Percentiles rank a stretch among this genome's conserved stretches.
These are phyloP conservation scores for Aspergillus novofumigatus DNA, from an alignment of 2,329 filamentous ascomycete species.

Conservation along the genomic window DNA sequence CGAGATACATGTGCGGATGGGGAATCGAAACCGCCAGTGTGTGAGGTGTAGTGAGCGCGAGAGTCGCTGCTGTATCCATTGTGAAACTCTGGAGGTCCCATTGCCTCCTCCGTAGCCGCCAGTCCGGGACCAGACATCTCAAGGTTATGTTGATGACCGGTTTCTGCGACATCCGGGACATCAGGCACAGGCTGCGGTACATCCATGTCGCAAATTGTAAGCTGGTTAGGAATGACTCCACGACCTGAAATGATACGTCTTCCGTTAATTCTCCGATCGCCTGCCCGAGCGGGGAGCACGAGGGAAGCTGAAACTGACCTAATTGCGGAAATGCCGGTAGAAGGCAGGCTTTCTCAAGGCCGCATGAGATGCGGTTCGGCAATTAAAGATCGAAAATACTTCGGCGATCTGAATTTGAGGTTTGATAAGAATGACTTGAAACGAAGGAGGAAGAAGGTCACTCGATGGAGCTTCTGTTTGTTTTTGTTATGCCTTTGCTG, in stretches of 20 bases:
- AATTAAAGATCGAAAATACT: constrained; percentile 1
- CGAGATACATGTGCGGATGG: constrained; percentile 35
- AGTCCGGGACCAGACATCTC: constrained; percentile 19
- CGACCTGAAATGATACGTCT: neutral
- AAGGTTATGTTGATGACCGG: constrained; percentile 16
- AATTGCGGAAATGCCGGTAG: constrained; percentile 13
- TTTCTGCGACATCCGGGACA: constrained; percentile 19
- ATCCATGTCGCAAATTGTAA: constrained; percentile 20
- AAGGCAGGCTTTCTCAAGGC: constrained; percentile 11
- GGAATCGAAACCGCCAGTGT: constrained; percentile 31
- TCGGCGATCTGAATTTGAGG: neutral
- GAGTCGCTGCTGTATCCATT: constrained; percentile 44
- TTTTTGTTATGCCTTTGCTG: constrained; percentile 10
- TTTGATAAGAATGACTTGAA: neutral
- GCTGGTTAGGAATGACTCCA: neutral
- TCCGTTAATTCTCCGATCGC: constrained; percentile 4
- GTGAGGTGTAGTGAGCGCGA: constrained; percentile 47
- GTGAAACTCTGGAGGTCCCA: constrained; percentile 19
- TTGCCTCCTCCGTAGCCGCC: constrained; percentile 34
- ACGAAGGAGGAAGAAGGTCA: neutral
- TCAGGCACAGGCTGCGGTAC: constrained; percentile 20
- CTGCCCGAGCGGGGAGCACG: constrained; percentile 11
- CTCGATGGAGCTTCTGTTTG: constrained; percentile 2
- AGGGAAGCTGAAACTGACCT: constrained; percentile 15
- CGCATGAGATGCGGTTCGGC: constrained; percentile 13